phyloP scores from a whole-genome alignment of 805 yeast species.

The Zygoascus tannicola region DNA sequence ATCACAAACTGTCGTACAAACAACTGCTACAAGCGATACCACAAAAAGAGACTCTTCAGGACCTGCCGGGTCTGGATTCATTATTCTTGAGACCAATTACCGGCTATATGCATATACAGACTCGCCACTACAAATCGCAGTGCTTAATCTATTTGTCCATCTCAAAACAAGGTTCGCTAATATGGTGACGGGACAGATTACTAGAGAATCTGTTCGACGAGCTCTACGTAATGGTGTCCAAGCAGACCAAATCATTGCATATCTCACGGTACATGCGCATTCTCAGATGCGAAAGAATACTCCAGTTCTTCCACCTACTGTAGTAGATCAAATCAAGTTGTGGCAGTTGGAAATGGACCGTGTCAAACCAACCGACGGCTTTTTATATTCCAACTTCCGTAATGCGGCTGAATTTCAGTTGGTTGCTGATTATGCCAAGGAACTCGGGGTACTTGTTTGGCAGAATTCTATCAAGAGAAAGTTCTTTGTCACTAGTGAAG shows the following conservation, averaged over 20 bases:
- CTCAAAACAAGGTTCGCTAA: conserved; percentile 77
- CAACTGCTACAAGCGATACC: not conserved
- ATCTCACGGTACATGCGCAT: conserved; percentile 86
- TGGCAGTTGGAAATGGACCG: conserved; percentile 97
- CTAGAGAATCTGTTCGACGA: conserved; percentile 80
- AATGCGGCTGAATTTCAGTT: conserved; percentile 67
- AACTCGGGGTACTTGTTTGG: conserved; percentile 90
- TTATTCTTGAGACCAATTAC: conserved; percentile 89
- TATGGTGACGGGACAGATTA: conserved; percentile 87
- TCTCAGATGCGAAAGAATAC: conserved; percentile 65
- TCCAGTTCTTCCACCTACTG: conserved; percentile 84
- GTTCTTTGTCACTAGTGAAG: conserved; percentile 83
- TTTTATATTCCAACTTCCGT: conserved; percentile 75
- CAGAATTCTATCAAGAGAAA: conserved; percentile 55
- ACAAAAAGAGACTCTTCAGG: not conserved
- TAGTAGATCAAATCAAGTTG: conserved; percentile 87
- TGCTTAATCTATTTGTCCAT: conserved; percentile 79
- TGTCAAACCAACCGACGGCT: conserved; percentile 79
- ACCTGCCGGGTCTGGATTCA: conserved; percentile 42
- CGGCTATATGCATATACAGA: conserved; percentile 87
- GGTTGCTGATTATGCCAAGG: conserved; percentile 70
- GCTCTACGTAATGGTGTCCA: conserved; percentile 87
- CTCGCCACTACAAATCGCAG: conserved; percentile 91
- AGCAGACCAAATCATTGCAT: conserved; percentile 87
- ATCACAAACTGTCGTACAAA: not conserved